Percentiles rank a stretch among this genome's conserved stretches.
Conservation (phyloP, 768 basidiomycete genomes). For the Suillus hirtellus region DNA sequence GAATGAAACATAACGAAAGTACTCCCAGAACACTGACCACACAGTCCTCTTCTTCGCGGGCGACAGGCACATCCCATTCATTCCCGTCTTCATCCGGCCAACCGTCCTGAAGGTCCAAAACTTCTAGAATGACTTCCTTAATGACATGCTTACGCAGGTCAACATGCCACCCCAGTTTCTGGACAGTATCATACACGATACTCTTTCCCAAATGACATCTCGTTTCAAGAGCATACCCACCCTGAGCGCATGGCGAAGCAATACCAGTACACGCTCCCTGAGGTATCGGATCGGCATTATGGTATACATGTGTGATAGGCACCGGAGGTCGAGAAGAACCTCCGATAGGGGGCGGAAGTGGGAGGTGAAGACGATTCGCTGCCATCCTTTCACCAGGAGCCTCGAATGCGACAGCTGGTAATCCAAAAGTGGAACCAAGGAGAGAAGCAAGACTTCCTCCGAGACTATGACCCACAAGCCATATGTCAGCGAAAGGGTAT, state of each 20-base stretch:
- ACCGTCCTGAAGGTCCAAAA: slow-evolving; percentile 48
- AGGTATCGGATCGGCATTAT: slow-evolving; percentile 73
- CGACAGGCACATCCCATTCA: slow-evolving; percentile 51
- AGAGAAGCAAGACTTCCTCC: slow-evolving; percentile 67
- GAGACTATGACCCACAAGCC: slow-evolving; percentile 63
- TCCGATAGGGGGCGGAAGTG: slow-evolving; percentile 41
- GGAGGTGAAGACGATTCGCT: slow-evolving; percentile 61
- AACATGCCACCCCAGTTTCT: slow-evolving; percentile 57
- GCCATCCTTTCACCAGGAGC: slow-evolving; percentile 65
- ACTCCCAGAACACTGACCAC: slow-evolving; percentile 40
- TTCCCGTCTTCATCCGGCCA: slow-evolving; percentile 42
- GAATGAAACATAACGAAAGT: not conserved
- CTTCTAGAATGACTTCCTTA: slow-evolving; percentile 50
- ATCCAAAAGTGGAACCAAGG: slow-evolving; percentile 63
- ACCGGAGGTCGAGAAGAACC: slow-evolving; percentile 21
- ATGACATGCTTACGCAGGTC: slow-evolving; percentile 59
- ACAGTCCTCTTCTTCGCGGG: slow-evolving; percentile 66
- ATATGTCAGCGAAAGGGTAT: slow-evolving; percentile 60
- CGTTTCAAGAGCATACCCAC: slow-evolving; percentile 66
- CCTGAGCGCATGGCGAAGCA: slow-evolving; percentile 54
- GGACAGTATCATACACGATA: slow-evolving; percentile 71
- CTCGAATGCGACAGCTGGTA: slow-evolving; percentile 65
- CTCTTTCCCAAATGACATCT: slow-evolving; percentile 62
- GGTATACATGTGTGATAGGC: slow-evolving; percentile 52
- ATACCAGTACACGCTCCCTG: slow-evolving; percentile 55